Evolutionary conservation across 2,329 filamentous ascomycete species (phyloP), one percentile per base, ranked within the genome.

Genomic region (Tolypocladium sp.): DNA sequence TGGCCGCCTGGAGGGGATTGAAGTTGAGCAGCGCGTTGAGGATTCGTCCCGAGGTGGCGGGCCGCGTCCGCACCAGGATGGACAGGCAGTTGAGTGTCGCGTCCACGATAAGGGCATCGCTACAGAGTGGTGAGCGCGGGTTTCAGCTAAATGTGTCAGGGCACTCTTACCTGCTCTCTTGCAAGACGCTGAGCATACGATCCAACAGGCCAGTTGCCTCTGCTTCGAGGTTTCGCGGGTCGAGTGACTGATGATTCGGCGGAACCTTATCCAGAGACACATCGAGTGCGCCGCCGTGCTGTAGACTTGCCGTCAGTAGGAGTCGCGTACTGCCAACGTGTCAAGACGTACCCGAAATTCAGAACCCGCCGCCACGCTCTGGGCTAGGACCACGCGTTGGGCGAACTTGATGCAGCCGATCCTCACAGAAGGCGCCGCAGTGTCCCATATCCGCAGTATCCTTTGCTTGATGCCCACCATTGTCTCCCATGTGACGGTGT

Each of bases 351-450:
- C 91, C 78, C 91, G 86, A 65, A 90, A 89, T 70, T 97, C 93
- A 59, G 85, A 80, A 65, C 90, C 89, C 60, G 88, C 77, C 54
- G 91, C 91, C n/a, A 88, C 86, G 13, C 91, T 97, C 74, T 99
- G 93, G 22, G 92, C 90, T 64, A 97, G 83, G 52, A 99, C 89
- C 52, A 97, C 91, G 63, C 91, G 87, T 76, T 99, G 93, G 42
- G 91, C 88, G 73, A 99, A 99, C 74, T 99, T 99, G 81, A 97
- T 88, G 77, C 94, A 97, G 79, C 92, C 96, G 72, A 97, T 88
- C 67, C 88, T 88, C 63, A 97, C 84, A 3, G 91, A 88, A 15
- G 88, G 82, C 17, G 84, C 77, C 22, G 90, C 87, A 51, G 80
- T 83, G 66, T 97, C 93, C 93, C 95, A 97, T 68, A 94, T 86